Percentiles rank a stretch among this genome's conserved stretches.
These are phyloP conservation scores for Babesia ovis DNA, from an alignment of 169 alveolate genomes.

Conservation along the genomic window DNA sequence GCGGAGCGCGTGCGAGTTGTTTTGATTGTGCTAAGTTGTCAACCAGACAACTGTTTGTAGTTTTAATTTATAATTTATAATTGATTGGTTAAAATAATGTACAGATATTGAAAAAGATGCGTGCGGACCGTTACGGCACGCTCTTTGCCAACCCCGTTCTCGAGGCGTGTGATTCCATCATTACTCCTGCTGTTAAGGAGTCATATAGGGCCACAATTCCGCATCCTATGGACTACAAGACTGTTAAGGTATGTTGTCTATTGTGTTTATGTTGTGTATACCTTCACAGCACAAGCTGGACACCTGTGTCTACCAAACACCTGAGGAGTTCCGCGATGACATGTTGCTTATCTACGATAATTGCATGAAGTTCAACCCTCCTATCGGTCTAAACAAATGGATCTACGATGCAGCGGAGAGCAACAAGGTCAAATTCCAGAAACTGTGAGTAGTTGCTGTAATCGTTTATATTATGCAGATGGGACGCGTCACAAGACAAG, in stretches of 20 bases:
- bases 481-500: constrained; percentile 24
- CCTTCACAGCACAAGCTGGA: constrained; percentile 30
- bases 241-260: constrained; percentile 45
- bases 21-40: background rate
- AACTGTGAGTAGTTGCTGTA: constrained; percentile 21
- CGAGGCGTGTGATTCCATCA: constrained; percentile 67
- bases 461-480: constrained; percentile 23
- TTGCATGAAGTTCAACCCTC: constrained; percentile 66
- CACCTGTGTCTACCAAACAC: constrained; percentile 19
- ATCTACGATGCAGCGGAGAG: constrained; percentile 61
- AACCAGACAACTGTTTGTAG: too few species aligned
- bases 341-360: constrained; percentile 66
- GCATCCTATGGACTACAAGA: constrained; percentile 65
- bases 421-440: constrained; percentile 39
- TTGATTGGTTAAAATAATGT: background rate
- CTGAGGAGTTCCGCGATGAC: constrained; percentile 59
- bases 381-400: constrained; percentile 63
- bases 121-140: constrained; percentile 61
- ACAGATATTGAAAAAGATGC: constrained; percentile 61
- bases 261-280: background rate
- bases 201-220: constrained; percentile 41
- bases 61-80: too few species aligned
- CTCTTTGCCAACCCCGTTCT: constrained; percentile 60
- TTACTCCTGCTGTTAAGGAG: constrained; percentile 60
- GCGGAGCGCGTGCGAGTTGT: background rate